A percentile compares a stretch with the other conserved stretches of the same genome.
Evolutionary conservation across 75 land plant genomes (phyloP).

Genomic region (Larix kaempferi): DNA sequence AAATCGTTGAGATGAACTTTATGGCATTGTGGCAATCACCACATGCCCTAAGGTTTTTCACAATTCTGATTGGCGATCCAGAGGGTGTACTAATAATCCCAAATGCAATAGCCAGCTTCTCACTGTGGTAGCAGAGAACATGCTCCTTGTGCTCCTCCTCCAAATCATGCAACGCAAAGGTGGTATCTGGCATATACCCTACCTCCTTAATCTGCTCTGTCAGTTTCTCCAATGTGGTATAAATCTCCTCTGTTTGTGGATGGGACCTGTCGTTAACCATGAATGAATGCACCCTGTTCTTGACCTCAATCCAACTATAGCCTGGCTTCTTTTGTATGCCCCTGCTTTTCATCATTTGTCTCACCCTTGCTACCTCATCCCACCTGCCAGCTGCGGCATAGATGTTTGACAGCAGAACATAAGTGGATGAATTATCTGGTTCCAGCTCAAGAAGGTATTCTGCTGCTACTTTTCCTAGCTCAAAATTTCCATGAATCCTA

Average conservation of each 20-base stretch:
- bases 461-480: not conserved
- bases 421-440: not conserved
- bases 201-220: too few species aligned
- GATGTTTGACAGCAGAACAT: constrained; percentile 18
- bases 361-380: constrained; percentile 3
- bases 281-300: constrained; percentile 24
- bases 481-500: constrained; percentile 11
- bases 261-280: constrained; percentile 33
- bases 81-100: too few species aligned
- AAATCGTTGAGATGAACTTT: too few species aligned
- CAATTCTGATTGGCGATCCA: too few species aligned
- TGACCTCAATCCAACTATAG: constrained; percentile 41
- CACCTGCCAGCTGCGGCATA: constrained; percentile 11
- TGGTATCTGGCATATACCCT: too few species aligned
- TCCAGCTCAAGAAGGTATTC: constrained; percentile 6
- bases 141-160: too few species aligned
- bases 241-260: constrained; percentile 17
- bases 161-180: too few species aligned
- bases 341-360: constrained; percentile 16
- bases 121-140: too few species aligned
- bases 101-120: too few species aligned
- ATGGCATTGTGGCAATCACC: too few species aligned
- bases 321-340: constrained; percentile 41
- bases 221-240: constrained; percentile 7
- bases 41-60: too few species aligned